Base-by-base conservation (phyloP, 2,329 filamentous ascomycete genomes). In the Pseudopyrenochaeta lycopersici region DNA sequence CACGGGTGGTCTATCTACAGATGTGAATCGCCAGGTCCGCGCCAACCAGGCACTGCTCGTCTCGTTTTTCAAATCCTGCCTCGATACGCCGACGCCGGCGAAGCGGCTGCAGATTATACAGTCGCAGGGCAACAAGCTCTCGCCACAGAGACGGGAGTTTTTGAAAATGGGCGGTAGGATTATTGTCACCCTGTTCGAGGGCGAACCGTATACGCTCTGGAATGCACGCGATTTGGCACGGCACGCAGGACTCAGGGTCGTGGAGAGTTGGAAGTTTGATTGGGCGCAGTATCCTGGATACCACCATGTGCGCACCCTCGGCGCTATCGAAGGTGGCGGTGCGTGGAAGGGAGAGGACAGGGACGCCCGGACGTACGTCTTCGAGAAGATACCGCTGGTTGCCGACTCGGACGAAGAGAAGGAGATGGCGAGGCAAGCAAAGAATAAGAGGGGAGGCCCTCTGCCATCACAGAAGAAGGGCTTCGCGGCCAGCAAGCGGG, bases 181-280 rank as follows among this genome's bases (percentile, higher is more conserved):
- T 48, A 77, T 97, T 46, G 87, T 98, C 18, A 96, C 92, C 0
- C 79, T 98, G 9, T 99, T 99, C 74, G 94, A 97, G 75, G 90
- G 90, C 53, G 90, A 96, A 75, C 95, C 95, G 0, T 99, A 99
- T 74, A 94, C 92, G 2, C 83, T 97, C 1, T 99, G 95, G 95
- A 97, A 98, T 78, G 84, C 98, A 21, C 85, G 88, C 31, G 94
- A 97, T 78, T 81, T 99, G 23, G 95, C 86, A 1, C 84, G 94
- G 6, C 91, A 97, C 73, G 82, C 83, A 4, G 90, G 90, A 4
- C 78, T 94, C 45, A 84, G 85, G 67, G 88, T 92, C 31, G 81
- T 87, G 64, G 80, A 84, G 66, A 92, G 88, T 73, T 93, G 90
- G 71, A 78, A 77, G 52, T 95, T 95, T 70, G 82, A 85, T 58